Evolutionary conservation across 2,329 filamentous ascomycete species (phyloP).

Genomic region (Colletotrichum echinochloae): DNA sequence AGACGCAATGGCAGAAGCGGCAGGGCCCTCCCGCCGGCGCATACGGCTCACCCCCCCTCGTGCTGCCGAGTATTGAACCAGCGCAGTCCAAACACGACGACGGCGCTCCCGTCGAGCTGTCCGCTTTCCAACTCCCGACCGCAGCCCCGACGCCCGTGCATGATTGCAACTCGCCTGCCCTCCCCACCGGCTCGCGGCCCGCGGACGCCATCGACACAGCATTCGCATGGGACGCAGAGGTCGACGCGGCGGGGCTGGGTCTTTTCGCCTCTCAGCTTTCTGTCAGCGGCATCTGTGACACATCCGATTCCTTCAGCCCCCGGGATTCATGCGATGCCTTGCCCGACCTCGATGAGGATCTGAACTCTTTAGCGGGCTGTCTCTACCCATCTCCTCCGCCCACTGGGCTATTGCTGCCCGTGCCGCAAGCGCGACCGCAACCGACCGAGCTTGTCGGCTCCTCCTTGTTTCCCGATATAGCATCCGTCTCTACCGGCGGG

Average conservation of each 20-base stretch:
- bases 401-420: background rate
- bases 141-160: background rate
- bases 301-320: background rate
- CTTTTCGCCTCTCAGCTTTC: background rate
- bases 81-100: background rate
- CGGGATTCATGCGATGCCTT: background rate
- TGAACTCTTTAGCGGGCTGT: background rate
- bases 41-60: background rate
- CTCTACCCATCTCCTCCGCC: background rate
- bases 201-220: background rate
- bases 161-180: background rate
- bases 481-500: slow-evolving; percentile 1
- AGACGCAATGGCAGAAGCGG: background rate
- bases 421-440: background rate
- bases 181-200: slow-evolving; percentile 9
- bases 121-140: background rate
- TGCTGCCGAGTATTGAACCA: slow-evolving; percentile 4
- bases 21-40: background rate
- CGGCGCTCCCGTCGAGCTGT: background rate
- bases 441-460: background rate
- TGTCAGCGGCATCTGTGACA: background rate
- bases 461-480: slow-evolving; percentile 19
- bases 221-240: background rate
- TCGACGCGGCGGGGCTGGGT: background rate
- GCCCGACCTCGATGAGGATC: background rate